Base-by-base conservation (phyloP, 257 asterid genomes). In the Salvia rosmarinus region DNA sequence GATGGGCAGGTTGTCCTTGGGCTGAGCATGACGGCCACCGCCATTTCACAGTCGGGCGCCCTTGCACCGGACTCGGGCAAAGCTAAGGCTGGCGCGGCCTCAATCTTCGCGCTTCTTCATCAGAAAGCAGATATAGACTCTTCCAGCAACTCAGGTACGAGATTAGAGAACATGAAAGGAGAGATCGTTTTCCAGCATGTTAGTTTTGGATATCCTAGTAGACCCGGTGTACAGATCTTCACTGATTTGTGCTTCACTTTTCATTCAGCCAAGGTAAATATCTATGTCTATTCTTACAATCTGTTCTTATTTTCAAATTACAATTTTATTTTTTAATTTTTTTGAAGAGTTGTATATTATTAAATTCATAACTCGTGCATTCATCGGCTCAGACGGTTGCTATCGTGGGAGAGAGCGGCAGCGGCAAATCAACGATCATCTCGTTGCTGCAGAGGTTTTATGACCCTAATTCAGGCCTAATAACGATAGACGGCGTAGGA, bases 61-160 rank as follows among this genome's bases (percentile, higher is more conserved):
- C 75, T 86, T 21, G 84, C 90, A 30, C 94, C 95, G 1, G 95
- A 90, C 84, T 77, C 89, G 0, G 83, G 86, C 63, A 77, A 56
- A 72, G 85, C 86, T 42, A 82, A 68, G 64, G 79, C 81, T 13
- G 83, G 88, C 9, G 95, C 87, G 40, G 83, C 89, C 32, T 88
- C 96, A 12, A 71, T 90, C 23, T 73, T 90, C 19, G 75, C 79
- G 25, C 78, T 90, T 37, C 86, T 90, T 20, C 89, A 90, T 16
- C 84, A 78, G 25, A 73, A 75, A 66, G 68, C 88, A 0, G 71
- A 42, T 7, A 86, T 88, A 55, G 85, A 88, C 74, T 82, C 92
- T 0, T 62, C 75, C 9, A 73, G 78, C 50, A 66, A 65, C 39
- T 66, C 81, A 0, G 95, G 95, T 61, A 52, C 12, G 3, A 78